phyloP scores from a whole-genome alignment of 148 eudicot species.

The Diospyros kaki region DNA sequence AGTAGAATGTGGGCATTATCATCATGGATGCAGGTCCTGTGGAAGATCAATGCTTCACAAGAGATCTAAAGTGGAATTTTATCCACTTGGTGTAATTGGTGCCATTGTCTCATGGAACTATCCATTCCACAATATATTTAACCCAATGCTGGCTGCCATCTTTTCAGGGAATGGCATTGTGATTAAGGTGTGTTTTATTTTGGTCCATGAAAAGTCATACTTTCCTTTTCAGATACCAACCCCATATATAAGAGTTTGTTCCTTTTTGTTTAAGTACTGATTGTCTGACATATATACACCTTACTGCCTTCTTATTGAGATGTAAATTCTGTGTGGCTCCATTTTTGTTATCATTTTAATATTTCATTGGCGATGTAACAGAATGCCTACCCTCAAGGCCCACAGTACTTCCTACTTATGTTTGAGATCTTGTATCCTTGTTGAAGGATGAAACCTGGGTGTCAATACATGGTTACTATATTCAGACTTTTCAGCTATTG shows the following conservation, averaged over 20 bases:
- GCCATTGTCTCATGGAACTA: slow-evolving; percentile 99
- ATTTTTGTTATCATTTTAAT: background rate
- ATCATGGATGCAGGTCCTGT: slow-evolving; percentile 50
- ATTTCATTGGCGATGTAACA: background rate
- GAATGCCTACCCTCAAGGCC: background rate
- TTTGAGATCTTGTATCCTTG: background rate
- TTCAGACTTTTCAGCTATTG: background rate
- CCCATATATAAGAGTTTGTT: background rate
- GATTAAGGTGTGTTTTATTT: slow-evolving; percentile 57
- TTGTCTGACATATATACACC: background rate
- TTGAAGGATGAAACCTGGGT: background rate
- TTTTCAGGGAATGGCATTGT: slow-evolving; percentile 95
- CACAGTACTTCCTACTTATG: background rate
- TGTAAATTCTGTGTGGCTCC: background rate
- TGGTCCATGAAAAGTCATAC: slow-evolving; percentile 2
- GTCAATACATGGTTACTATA: background rate
- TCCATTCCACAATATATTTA: slow-evolving; percentile 92
- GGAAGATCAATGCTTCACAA: slow-evolving; percentile 99
- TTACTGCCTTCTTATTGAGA: background rate
- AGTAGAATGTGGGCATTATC: slow-evolving; percentile 4
- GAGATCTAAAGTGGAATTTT: slow-evolving; percentile 86
- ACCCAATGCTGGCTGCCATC: slow-evolving; percentile 95
- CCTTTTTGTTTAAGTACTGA: background rate
- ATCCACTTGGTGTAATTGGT: slow-evolving; percentile 92
- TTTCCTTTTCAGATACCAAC: background rate